These are phyloP conservation scores for Copromyces sp. DNA, from an alignment of 495 filamentous ascomycete species.

Conservation along the genomic window DNA sequence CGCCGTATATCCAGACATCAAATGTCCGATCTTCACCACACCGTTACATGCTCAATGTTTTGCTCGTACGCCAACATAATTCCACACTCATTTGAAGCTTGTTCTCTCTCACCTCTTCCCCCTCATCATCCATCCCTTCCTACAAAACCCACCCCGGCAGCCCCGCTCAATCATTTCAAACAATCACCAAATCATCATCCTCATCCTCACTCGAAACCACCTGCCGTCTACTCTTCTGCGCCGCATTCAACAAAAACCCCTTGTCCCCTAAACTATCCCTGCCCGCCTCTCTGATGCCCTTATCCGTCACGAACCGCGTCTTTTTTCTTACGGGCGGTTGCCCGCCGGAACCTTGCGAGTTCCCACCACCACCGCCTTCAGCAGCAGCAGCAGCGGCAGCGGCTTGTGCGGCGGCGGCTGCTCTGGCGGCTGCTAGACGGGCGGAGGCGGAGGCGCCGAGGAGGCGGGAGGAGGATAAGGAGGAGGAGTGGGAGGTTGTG, in stretches of 20 bases:
- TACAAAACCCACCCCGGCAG: no score
- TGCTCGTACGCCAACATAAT: no score
- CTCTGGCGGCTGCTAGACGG: neutral
- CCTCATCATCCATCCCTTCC: neutral
- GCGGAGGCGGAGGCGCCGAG: neutral
- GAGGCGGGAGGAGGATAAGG: neutral
- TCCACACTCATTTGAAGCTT: no score
- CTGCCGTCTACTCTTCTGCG: constrained; percentile 13
- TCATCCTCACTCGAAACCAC: constrained; percentile 41
- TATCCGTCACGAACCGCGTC: constrained; percentile 69
- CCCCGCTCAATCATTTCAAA: constrained; percentile 4
- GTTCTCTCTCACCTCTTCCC: no score
- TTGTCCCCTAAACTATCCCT: constrained; percentile 57
- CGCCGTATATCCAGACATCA: neutral
- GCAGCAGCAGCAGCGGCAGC: neutral
- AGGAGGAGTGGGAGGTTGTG: neutral
- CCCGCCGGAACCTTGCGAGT: neutral
- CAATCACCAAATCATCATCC: constrained; percentile 28
- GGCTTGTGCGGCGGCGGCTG: neutral
- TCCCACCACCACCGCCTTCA: neutral
- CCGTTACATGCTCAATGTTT: no score
- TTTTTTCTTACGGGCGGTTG: constrained; percentile 56
- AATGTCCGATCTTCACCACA: no score
- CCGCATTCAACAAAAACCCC: constrained; percentile 24
- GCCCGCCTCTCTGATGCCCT: constrained; percentile 66